Percentiles rank a stretch among this genome's conserved stretches.
Conservation (phyloP, 257 asterid species). For the Rehmannia glutinosa region DNA sequence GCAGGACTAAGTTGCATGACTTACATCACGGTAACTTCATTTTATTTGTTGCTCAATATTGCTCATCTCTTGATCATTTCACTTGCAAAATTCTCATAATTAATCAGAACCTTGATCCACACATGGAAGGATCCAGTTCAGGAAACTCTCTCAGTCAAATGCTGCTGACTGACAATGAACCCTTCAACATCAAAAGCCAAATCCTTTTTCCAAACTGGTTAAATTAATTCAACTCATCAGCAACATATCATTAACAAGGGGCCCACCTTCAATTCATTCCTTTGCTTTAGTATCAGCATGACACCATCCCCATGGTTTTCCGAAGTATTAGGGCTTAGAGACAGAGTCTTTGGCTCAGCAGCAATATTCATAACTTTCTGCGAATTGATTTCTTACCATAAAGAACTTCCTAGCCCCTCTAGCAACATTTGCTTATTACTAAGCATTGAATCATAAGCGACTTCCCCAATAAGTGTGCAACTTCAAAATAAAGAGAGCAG, state of each 20-base stretch:
- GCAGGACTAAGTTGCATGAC: slow-evolving; percentile 53
- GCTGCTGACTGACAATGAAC: slow-evolving; percentile 56
- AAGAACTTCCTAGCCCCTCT: slow-evolving; percentile 86
- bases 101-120: slow-evolving; percentile 91
- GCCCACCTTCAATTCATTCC: slow-evolving; percentile 59
- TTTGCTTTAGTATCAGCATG: slow-evolving; percentile 38
- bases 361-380: slow-evolving; percentile 85
- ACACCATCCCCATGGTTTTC: slow-evolving; percentile 99
- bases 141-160: slow-evolving; percentile 87
- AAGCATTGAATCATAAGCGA: slow-evolving; percentile 92
- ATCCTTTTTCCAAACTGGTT: slow-evolving; percentile 56
- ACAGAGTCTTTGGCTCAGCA: slow-evolving; percentile 64
- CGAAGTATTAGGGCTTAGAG: slow-evolving; percentile 67
- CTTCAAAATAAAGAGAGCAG: slow-evolving; percentile 92
- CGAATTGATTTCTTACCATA: slow-evolving; percentile 82
- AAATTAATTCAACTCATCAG: slow-evolving; percentile 59
- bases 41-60: slow-evolving; percentile 90
- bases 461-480: slow-evolving; percentile 80
- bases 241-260: slow-evolving; percentile 91
- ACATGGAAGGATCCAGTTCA: slow-evolving; percentile 86
- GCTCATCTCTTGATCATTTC: slow-evolving; percentile 89
- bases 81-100: slow-evolving; percentile 73
- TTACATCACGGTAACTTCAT: slow-evolving; percentile 72
- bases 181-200: slow-evolving; percentile 57
- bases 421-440: slow-evolving; percentile 88